phyloP scores from a whole-genome alignment of 2,329 filamentous ascomycete genomes.

The Talaromyces sp. region DNA sequence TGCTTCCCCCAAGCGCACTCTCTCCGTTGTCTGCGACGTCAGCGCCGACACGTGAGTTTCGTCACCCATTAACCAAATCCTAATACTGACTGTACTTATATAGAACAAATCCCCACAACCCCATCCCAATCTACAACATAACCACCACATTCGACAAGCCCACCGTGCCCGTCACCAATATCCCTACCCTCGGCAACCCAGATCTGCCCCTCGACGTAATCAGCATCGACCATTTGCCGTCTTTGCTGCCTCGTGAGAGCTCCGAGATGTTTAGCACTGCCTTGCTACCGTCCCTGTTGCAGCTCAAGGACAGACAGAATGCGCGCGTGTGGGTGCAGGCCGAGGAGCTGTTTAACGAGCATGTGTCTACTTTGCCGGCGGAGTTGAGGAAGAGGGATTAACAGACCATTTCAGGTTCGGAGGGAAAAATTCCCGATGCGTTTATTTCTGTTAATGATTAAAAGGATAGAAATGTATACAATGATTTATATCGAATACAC shows the following conservation, averaged over 20 bases:
- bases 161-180: constrained; percentile 66
- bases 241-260: constrained; percentile 78
- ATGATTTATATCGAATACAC: neutral
- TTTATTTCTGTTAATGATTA: neutral
- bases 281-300: constrained; percentile 71
- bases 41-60: constrained; percentile 38
- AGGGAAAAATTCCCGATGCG: neutral
- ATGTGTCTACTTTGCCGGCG: constrained; percentile 66
- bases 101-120: constrained; percentile 49
- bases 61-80: too few species aligned
- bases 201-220: constrained; percentile 71
- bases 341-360: constrained; percentile 78
- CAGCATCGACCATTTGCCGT: constrained; percentile 81
- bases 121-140: constrained; percentile 71
- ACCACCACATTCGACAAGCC: constrained; percentile 85
- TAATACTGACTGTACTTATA: neutral
- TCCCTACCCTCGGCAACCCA: constrained; percentile 45
- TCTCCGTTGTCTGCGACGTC: constrained; percentile 79
- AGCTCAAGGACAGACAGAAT: constrained; percentile 70
- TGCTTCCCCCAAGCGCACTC: constrained; percentile 63
- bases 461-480: neutral
- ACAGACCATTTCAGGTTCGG: neutral
- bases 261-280: constrained; percentile 79
- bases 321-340: constrained; percentile 78
- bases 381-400: constrained; percentile 20